Evolutionary conservation across 2,329 filamentous ascomycete genomes (phyloP), one percentile per base, ranked within the genome.

Genomic region (Penicillium sp.): DNA sequence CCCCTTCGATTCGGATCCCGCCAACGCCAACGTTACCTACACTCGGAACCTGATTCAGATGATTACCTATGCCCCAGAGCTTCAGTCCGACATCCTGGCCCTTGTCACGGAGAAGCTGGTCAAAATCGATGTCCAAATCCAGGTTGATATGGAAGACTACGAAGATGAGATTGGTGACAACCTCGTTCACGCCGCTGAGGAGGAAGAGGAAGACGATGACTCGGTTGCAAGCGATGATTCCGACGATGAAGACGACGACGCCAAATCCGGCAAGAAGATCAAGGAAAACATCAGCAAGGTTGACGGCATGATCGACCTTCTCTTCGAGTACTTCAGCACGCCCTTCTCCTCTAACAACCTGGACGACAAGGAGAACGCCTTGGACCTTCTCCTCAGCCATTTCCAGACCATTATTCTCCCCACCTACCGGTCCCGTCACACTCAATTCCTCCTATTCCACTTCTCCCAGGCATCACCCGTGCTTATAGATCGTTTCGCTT

Each of bases 371-470:
- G 84, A 89, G 59, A 85, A 87, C 52, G 85, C 85, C 46, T 90
- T 96, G 63, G 87, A 90, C 49, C 85, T 90, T 51, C 81, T 99
- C 38, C 81, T 97, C 27, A 84, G 87, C 45, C 92, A 96, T 69
- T 99, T 99, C 67, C 84, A 88, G 56, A 89, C 85, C 68, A 90
- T 92, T 66, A 91, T 99, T 55, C 82, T 99, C 29, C 92, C 92
- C 3, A 95, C 92, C 13, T 92, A 94, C 70, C 90, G 91, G 62
- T 96, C 92, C 22, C 87, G 94, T 32, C 93, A 97, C 71, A 92
- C 92, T 0, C 94, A 99, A 67, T 99, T 97, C 65, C 83, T 99
- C 45, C 82, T 97, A 47, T 99, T 99, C 75, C 93, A 97, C 74
- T 97, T 96, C 70, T 89, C 90, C 14, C 93, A 99, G 72, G 84